Base-by-base conservation (phyloP, 1,139 yeast genomes). In the Eremothecium coryli region DNA sequence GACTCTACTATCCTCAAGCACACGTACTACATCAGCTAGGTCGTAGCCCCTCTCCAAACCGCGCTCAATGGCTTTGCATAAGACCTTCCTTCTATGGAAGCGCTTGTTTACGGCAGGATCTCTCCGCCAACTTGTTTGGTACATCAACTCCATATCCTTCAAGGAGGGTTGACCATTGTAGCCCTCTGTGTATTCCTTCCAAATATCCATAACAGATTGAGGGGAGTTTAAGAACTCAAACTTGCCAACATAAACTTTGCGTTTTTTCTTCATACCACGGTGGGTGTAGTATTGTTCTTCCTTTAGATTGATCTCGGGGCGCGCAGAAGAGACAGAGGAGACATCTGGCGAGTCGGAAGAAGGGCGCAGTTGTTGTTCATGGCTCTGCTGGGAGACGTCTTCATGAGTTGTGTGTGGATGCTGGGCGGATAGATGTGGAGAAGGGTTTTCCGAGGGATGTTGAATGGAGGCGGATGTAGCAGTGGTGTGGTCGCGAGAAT, bases 151-250 rank as follows among this genome's bases (percentile, higher is more conserved):
- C 51, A 64, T 46, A 9, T 60, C 56, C 36, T 56, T 54, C 17
- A 63, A 55, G 3, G 66, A 59, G 1, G 66, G 65, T 37, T 60
- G 64, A 0, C 57, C 60, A 31, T 59, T 49, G 5, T 57, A 35
- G 1, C 67, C 66, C 16, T 55, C 52, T 0, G 61, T 49, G 35
- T 62, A 64, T 41, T 64, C 68, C 37, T 57, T 52, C 68, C 68
- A 64, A 7, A 62, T 53, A 37, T 63, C 66, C 35, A 51, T 45
- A 1, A 64, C 64, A 1, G 63, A 49, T 13, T 57, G 60, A 2
- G 68, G 67, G 0, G 65, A 63, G 38, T 60, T 61, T 23, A 60
- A 44, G 39, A 63, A 63, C 15, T 56, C 52, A 38, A 60, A 62
- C 14, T 50, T 53, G 25, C 56, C 58, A 14, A 49, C 50, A 37